Percentiles rank a stretch among this genome's conserved stretches.
phyloP scores from a whole-genome alignment of 1,284 basidiomycete species.

The Cerioporus squamosus region DNA sequence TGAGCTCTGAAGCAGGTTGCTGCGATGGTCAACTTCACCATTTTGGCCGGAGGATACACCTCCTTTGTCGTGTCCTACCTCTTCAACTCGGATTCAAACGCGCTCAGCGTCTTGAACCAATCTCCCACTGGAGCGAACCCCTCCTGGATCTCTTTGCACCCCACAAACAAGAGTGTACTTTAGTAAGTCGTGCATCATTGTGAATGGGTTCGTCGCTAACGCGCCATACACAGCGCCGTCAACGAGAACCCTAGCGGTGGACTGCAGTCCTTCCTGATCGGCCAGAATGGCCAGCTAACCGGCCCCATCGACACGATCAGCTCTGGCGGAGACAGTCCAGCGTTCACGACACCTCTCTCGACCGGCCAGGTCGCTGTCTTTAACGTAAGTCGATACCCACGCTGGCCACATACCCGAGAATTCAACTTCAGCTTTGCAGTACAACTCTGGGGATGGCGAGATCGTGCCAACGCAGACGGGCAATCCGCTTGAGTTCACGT shows the following conservation, averaged over 20 bases:
- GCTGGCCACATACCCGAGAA: background rate
- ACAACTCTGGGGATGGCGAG: constrained; percentile 57
- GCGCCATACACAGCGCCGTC: constrained; percentile 45
- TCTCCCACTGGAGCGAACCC: constrained; percentile 55
- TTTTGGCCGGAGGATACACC: constrained; percentile 65
- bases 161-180: constrained; percentile 56
- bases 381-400: constrained; percentile 44
- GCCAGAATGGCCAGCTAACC: constrained; percentile 48
- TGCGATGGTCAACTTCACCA: constrained; percentile 60
- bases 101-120: constrained; percentile 49
- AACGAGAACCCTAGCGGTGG: constrained; percentile 53
- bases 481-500: constrained; percentile 46
- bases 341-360: constrained; percentile 53
- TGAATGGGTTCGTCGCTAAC: background rate
- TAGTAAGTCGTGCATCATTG: constrained; percentile 45
- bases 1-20: too few relatives aligned
- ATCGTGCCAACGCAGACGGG: constrained; percentile 50
- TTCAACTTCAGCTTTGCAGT: constrained; percentile 40
- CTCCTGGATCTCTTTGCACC: constrained; percentile 60
- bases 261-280: constrained; percentile 61
- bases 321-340: constrained; percentile 57
- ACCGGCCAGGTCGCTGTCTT: constrained; percentile 62
- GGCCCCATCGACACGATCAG: constrained; percentile 48
- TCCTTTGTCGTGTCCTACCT: constrained; percentile 64
- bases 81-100: constrained; percentile 52